Conservation (phyloP, 129 eudicot genomes). For the Apium graveolens region DNA sequence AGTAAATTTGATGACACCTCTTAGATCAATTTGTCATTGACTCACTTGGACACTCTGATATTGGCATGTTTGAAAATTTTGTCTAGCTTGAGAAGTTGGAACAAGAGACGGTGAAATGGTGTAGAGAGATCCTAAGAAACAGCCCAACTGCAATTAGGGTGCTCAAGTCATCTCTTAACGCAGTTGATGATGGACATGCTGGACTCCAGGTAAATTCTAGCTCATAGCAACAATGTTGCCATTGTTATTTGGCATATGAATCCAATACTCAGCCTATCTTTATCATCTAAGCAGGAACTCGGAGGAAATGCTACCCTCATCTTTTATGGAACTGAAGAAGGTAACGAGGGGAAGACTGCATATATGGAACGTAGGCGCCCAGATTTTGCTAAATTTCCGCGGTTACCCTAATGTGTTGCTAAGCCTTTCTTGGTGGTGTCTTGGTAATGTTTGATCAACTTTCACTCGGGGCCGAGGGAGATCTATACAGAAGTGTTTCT, state of each 20-base stretch:
- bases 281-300: conserved; percentile 36
- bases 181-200: conserved; percentile 93
- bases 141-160: conserved; percentile 92
- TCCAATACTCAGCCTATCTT: background rate
- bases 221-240: background rate
- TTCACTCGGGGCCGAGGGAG: background rate
- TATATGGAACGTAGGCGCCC: conserved; percentile 80
- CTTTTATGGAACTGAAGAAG: conserved; percentile 94
- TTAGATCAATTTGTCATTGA: background rate
- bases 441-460: background rate
- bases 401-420: conserved; percentile 37
- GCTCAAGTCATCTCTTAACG: conserved; percentile 77
- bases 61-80: background rate
- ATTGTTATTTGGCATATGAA: background rate
- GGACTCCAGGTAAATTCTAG: conserved; percentile 71
- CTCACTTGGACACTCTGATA: background rate
- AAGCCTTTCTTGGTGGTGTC: background rate
- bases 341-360: conserved; percentile 84
- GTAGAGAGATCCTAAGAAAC: conserved; percentile 88
- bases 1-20: background rate
- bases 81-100: conserved; percentile 76
- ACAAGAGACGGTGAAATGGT: conserved; percentile 87
- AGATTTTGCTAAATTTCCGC: conserved; percentile 77
- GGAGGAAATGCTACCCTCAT: conserved; percentile 91
- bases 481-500: background rate